phyloP scores from a whole-genome alignment of 1,284 basidiomycete species.

The Sphagnurus paluster region DNA sequence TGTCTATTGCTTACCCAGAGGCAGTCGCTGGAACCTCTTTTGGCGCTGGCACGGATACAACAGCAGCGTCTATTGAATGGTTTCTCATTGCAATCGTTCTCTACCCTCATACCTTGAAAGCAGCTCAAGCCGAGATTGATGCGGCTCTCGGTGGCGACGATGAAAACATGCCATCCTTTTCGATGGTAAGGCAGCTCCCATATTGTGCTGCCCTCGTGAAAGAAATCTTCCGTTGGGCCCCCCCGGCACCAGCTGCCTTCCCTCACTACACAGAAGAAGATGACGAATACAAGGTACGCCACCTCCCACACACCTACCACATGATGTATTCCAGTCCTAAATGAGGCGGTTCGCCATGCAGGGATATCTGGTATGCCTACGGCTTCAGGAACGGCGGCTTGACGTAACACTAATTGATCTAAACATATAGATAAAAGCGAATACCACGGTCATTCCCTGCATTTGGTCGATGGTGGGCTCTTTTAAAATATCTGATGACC shows the following conservation, averaged over 20 bases:
- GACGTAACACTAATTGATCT: background rate
- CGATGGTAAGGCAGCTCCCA: constrained; percentile 8
- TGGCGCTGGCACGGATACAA: constrained; percentile 11
- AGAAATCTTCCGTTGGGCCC: constrained; percentile 16
- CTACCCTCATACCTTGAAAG: constrained; percentile 9
- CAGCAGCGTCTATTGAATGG: constrained; percentile 4
- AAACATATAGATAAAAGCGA: constrained; percentile 8
- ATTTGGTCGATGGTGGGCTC: constrained; percentile 9
- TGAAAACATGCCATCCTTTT: constrained; percentile 6
- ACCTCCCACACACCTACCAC: too few species aligned
- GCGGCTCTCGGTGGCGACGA: constrained; percentile 6
- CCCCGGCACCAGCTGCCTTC: constrained; percentile 19
- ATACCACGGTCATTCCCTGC: constrained; percentile 13
- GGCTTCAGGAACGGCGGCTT: background rate
- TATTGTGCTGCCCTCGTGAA: constrained; percentile 7
- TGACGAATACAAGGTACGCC: constrained; percentile 15
- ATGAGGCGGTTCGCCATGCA: too few species aligned
- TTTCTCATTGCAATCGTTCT: constrained; percentile 17
- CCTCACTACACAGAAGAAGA: constrained; percentile 17
- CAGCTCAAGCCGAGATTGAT: constrained; percentile 18
- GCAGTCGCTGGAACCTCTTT: constrained; percentile 12
- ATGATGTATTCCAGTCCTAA: too few species aligned
- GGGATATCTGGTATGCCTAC: background rate
- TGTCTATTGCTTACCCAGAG: background rate
- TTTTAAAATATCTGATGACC: too few species aligned